Conservation (phyloP, 139 green algal species). For the Haematococcus lacustris region DNA sequence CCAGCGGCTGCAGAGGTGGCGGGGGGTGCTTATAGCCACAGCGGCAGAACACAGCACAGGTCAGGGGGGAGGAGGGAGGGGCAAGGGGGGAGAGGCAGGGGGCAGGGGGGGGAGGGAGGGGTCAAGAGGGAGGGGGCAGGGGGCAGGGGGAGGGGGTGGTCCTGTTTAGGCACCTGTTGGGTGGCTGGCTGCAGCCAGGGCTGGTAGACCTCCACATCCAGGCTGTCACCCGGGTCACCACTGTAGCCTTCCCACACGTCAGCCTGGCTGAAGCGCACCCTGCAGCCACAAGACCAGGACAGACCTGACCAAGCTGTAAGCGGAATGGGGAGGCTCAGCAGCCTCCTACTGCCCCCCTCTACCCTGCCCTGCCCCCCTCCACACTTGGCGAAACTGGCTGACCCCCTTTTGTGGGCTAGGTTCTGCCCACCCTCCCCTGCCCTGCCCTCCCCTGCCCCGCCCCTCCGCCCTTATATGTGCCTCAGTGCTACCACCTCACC, state of each 20-base stretch:
- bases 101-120: background rate
- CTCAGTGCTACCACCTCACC: background rate
- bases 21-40: background rate
- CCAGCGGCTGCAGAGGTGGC: background rate
- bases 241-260: slow-evolving; percentile 43
- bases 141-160: background rate
- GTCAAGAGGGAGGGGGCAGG: background rate
- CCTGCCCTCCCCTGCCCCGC: no score
- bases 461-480: no score
- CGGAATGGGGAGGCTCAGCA: background rate
- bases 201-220: slow-evolving; percentile 43
- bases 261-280: slow-evolving; percentile 31
- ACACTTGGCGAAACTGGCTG: background rate
- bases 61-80: no score
- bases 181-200: slow-evolving; percentile 32
- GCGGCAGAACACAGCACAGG: no score
- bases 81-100: no score
- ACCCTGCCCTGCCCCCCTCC: background rate
- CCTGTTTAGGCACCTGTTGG: background rate
- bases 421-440: no score
- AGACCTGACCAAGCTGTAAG: background rate
- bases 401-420: no score
- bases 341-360: background rate
- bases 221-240: slow-evolving; percentile 18
- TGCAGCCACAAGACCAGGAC: background rate